Evolutionary conservation across 2,329 filamentous ascomycete genomes (phyloP).

Genomic region (Lachnellula occidentalis): DNA sequence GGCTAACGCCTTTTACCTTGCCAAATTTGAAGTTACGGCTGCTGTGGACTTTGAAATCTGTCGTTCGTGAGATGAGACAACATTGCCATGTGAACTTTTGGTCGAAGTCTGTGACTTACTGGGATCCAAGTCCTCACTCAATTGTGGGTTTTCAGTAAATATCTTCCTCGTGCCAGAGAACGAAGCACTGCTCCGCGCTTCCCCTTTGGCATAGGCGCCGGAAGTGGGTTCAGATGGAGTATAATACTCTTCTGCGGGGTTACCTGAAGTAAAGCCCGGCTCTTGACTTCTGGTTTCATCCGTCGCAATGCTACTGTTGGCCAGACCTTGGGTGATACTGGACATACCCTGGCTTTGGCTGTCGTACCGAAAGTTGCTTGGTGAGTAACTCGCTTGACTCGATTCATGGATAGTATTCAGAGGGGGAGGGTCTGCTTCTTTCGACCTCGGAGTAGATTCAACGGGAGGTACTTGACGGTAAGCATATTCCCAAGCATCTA

Average conservation of each 20-base stretch:
- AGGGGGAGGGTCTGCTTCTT: too few species aligned
- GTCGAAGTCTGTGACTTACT: conserved; percentile 2
- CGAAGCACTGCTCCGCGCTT: too few species aligned
- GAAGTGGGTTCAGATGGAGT: too few species aligned
- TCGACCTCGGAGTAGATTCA: too few species aligned
- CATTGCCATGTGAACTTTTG: background rate
- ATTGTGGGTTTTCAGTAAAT: background rate
- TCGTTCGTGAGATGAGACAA: background rate
- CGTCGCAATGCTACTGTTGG: background rate
- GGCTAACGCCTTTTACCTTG: background rate
- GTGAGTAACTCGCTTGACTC: background rate
- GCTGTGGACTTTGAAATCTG: conserved; percentile 8
- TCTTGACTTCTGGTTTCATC: background rate
- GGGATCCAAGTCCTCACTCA: conserved; percentile 6
- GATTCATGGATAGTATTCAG: background rate
- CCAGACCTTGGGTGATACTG: background rate
- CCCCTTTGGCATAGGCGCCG: too few species aligned
- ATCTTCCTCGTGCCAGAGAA: too few species aligned
- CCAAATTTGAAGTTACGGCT: background rate
- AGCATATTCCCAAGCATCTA: conserved; percentile 7
- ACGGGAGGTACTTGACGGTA: background rate
- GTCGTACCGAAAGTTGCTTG: too few species aligned
- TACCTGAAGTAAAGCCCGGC: too few species aligned
- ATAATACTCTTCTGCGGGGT: too few species aligned
- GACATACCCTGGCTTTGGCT: background rate